Evolutionary conservation across 441 rosid species (phyloP), one percentile per base, ranked within the genome.

Genomic region (Corymbia citriodora): DNA sequence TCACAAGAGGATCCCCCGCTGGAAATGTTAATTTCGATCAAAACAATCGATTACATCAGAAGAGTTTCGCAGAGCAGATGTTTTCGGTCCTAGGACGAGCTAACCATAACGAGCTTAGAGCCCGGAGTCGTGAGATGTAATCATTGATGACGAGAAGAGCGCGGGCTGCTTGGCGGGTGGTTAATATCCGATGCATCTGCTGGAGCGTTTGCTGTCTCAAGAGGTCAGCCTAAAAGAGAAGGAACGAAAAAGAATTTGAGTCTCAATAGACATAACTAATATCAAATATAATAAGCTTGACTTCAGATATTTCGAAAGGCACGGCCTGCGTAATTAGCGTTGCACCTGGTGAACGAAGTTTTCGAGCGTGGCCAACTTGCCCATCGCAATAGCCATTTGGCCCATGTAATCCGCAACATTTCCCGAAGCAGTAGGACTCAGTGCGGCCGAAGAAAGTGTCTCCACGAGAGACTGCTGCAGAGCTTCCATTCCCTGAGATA

Each of bases 401-500:
- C 97, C 96, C 98, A 98, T 97, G 93, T 96, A 96, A 63, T 96
- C 98, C 0, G 96, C 95, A 70, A 96, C 99, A 89, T 96, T 96
- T 48, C 98, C 97, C 2, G 98, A 90, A 48, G 95, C 94, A 36
- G 94, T 83, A 87, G 97, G 96, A 83, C 97, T 96, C 79, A 97
- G 92, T 53, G 95, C 93, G 82, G 96, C 89, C 21, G 97, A 94
- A 36, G 99, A 95, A 88, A 98, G 95, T 2, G 97, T 95, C 90
- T 98, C 99, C 0, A 95, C 96, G 10, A 98, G 97, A 9, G 99
- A 94, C 89, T 98, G 99, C 88, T 98, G 99, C 92, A 98, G 81
- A 63, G 99, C 99, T 92, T 98, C 99, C 98, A 98, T 96, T 90
- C 99, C 99, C 89, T 98, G 99, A 72, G 99, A 97, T 87, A 98